Percentiles rank a stretch among this genome's conserved stretches.
Evolutionary conservation across 2,329 filamentous ascomycete genomes (phyloP).

Genomic region (Trichoderma hamatum): DNA sequence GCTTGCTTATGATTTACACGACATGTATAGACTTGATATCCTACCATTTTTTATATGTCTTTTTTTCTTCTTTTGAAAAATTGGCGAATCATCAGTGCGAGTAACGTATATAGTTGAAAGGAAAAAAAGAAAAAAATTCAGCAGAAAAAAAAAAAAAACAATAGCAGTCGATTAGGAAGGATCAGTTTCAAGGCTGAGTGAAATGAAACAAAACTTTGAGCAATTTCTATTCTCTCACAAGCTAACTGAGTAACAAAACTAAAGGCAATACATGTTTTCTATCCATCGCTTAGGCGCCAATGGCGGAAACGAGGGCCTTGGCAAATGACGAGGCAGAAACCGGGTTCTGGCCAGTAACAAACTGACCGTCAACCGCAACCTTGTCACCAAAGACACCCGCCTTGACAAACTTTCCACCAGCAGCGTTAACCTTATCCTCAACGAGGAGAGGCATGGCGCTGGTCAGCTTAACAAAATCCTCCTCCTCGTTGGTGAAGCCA

Average conservation of each 20-base stretch:
- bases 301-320: constrained; percentile 53
- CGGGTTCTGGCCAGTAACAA: constrained; percentile 64
- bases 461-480: constrained; percentile 50
- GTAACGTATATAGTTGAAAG: neutral
- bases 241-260: neutral
- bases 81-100: neutral
- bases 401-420: constrained; percentile 60
- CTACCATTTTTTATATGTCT: neutral
- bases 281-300: constrained; percentile 6
- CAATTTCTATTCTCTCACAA: neutral
- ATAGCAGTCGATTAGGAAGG: neutral
- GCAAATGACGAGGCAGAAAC: constrained; percentile 55
- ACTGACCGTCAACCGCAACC: constrained; percentile 53
- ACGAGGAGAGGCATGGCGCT: constrained; percentile 62
- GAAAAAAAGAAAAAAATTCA: neutral
- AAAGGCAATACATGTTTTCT: neutral
- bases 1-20: neutral
- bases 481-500: constrained; percentile 64
- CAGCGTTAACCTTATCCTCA: constrained; percentile 57
- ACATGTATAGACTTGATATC: neutral
- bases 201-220: neutral
- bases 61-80: neutral
- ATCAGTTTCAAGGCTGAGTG: neutral
- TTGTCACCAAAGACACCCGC: constrained; percentile 53
- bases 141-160: neutral